These are phyloP conservation scores for Penicillium paneum DNA, from an alignment of 2,329 filamentous ascomycete genomes.

Conservation along the genomic window DNA sequence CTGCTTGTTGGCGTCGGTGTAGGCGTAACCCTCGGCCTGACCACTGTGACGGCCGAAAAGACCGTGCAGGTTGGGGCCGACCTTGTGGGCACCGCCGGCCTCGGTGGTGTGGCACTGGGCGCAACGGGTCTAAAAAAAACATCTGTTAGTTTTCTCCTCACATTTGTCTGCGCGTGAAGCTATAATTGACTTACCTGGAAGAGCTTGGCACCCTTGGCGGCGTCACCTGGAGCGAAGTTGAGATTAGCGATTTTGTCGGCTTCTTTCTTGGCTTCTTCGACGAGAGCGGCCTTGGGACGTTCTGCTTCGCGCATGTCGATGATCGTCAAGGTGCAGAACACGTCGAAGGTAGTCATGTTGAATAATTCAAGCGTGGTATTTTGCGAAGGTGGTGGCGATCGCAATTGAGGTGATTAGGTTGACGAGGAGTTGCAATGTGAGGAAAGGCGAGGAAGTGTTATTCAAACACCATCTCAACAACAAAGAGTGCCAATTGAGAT, in stretches of 20 bases:
- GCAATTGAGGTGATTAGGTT: conserved; percentile 3
- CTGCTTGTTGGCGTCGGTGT: conserved; percentile 99
- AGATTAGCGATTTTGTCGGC: conserved; percentile 26
- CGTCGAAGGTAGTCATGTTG: conserved; percentile 29
- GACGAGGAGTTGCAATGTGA: neutral
- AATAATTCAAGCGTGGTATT: neutral
- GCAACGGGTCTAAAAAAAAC: conserved; percentile 68
- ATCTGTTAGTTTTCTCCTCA: conserved; percentile 8
- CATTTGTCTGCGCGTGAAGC: neutral
- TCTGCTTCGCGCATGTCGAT: conserved; percentile 27
- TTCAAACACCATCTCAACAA: neutral
- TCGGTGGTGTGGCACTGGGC: conserved; percentile 98
- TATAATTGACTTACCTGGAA: conserved; percentile 66
- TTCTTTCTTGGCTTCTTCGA: neutral
- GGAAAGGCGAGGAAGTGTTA: neutral
- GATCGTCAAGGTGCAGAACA: conserved; percentile 21
- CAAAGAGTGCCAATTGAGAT: neutral
- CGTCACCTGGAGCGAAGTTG: conserved; percentile 63
- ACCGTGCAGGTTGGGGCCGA: conserved; percentile 93
- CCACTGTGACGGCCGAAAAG: conserved; percentile 97
- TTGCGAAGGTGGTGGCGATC: neutral
- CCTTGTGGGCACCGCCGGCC: conserved; percentile 89
- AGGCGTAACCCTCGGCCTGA: conserved; percentile 85
- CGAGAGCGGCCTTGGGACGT: conserved; percentile 10
- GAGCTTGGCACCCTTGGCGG: conserved; percentile 95